Evolutionary conservation across 805 yeast genomes (phyloP).

Genomic region (Ogataea degrootiae): DNA sequence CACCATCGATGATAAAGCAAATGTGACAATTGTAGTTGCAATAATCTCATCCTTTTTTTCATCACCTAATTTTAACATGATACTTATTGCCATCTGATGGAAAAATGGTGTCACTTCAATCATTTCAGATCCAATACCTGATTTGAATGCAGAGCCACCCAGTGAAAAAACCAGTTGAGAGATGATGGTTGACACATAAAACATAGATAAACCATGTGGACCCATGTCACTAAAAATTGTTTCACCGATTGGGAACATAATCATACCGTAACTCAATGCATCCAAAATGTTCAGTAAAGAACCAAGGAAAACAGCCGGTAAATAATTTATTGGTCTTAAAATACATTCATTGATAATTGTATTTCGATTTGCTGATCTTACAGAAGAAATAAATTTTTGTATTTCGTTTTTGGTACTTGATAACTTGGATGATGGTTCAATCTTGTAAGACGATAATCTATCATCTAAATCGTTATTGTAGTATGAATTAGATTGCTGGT

Average conservation of each 20-base stretch:
- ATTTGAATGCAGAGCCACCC: conserved; percentile 85
- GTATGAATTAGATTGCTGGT: not conserved
- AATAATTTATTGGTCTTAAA: conserved; percentile 39
- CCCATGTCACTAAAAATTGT: conserved; percentile 73
- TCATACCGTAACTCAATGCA: conserved; percentile 96
- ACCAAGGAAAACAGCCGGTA: conserved; percentile 86
- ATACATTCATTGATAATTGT: conserved; percentile 22
- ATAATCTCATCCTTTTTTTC: conserved; percentile 45
- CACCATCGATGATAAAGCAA: conserved; percentile 74
- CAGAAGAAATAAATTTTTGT: not conserved
- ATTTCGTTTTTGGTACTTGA: conserved; percentile 1
- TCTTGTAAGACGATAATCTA: not conserved
- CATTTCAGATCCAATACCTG: conserved; percentile 98
- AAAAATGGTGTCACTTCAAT: conserved; percentile 98
- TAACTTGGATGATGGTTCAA: not conserved
- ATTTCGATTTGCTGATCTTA: conserved; percentile 15
- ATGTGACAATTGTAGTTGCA: conserved; percentile 84
- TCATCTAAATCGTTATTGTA: not conserved
- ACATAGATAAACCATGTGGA: conserved; percentile 89
- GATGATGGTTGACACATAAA: conserved; percentile 85
- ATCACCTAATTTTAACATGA: conserved; percentile 50
- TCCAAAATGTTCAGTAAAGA: conserved; percentile 81
- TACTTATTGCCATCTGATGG: conserved; percentile 85
- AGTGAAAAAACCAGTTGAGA: conserved; percentile 84
- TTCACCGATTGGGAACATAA: conserved; percentile 87